Percentiles rank a stretch among this genome's conserved stretches.
These are phyloP conservation scores for Pilaira anomala DNA, from an alignment of 192 early-diverging fungal species.

Conservation along the genomic window DNA sequence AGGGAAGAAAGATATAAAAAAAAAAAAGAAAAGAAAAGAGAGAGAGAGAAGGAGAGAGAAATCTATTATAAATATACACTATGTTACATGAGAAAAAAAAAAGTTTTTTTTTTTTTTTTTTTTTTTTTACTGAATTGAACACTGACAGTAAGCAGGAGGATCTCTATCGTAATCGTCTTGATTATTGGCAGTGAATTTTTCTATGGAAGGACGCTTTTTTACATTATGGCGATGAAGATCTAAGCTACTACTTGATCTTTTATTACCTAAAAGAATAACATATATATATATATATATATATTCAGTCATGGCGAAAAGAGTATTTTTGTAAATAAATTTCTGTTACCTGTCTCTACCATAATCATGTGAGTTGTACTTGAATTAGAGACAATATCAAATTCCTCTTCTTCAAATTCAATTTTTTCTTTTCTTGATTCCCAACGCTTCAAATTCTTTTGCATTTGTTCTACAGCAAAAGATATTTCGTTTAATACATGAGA, in stretches of 20 bases:
- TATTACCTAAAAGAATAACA: neutral
- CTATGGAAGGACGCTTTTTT: slow-evolving; percentile 1
- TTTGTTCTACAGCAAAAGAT: slow-evolving; percentile 32
- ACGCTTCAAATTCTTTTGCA: slow-evolving; percentile 30
- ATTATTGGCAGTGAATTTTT: neutral
- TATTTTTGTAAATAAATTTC: neutral
- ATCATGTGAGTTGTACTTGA: neutral
- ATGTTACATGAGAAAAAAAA: neutral
- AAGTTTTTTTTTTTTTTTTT: no score
- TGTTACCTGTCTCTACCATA: neutral
- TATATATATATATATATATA: neutral
- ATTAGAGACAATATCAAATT: slow-evolving; percentile 4
- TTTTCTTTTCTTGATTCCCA: slow-evolving; percentile 27
- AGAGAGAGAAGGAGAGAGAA: neutral
- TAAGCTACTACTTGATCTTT: slow-evolving; percentile 3
- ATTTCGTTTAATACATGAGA: slow-evolving; percentile 14
- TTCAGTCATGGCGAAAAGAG: no score
- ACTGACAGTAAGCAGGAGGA: slow-evolving; percentile 24
- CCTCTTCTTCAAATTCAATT: slow-evolving; percentile 11
- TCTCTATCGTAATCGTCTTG: slow-evolving; percentile 10
- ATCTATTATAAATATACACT: slow-evolving; percentile 4
- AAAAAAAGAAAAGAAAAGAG: neutral
- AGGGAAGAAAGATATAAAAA: neutral
- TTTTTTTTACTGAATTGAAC: slow-evolving; percentile 26
- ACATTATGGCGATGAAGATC: neutral